Evolutionary conservation across 768 basidiomycete genomes (phyloP).

Genomic region (Cystoderma amianthinum): DNA sequence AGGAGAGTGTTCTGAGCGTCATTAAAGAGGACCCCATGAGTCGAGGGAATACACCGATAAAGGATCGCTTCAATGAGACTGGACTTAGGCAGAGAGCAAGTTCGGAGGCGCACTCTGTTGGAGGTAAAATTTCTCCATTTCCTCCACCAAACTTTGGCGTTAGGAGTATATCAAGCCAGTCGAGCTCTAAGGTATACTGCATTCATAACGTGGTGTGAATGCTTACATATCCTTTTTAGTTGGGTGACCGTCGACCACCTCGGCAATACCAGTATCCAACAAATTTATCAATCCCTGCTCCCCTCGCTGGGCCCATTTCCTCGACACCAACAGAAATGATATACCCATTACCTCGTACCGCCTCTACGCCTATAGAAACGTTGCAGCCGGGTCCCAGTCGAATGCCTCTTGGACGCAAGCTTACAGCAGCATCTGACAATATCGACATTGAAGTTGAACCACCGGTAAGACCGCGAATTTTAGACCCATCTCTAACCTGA

Average conservation of each 20-base stretch:
- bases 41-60: conserved; percentile 18
- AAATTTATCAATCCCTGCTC: conserved; percentile 13
- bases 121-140: conserved; percentile 7
- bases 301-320: conserved; percentile 5
- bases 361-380: not conserved
- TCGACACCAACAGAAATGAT: not conserved
- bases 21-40: conserved; percentile 33
- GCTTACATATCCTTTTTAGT: not conserved
- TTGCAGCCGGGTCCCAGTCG: not conserved
- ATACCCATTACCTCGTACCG: not conserved
- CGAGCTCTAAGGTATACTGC: conserved; percentile 4
- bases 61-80: conserved; percentile 7
- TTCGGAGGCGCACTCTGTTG: conserved; percentile 1
- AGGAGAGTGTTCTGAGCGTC: conserved; percentile 21
- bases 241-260: conserved; percentile 5
- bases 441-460: not conserved
- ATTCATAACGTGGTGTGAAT: not conserved
- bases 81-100: not conserved
- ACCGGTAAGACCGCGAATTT: not conserved
- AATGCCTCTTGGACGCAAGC: not conserved
- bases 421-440: not conserved
- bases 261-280: conserved; percentile 7
- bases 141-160: conserved; percentile 11
- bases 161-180: conserved; percentile 8
- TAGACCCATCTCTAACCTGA: conserved; percentile 1